Evolutionary conservation across 306 rosid genomes (phyloP), one percentile per base, ranked within the genome.

Genomic region (Lathyrus tuberosus): DNA sequence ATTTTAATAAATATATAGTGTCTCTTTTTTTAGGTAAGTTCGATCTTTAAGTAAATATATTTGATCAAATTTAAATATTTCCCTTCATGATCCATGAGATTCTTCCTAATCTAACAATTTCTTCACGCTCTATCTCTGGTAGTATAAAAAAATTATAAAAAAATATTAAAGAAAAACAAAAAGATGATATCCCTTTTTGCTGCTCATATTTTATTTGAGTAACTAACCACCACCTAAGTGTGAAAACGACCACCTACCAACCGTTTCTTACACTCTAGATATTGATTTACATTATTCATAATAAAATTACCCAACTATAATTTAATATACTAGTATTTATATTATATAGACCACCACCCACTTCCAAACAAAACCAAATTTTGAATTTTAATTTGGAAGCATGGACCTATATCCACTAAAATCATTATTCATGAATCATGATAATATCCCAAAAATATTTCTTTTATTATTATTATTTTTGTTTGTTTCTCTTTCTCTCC

Each of bases 171-270:
- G 15, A 73, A 74, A 63, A 69, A 31, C 38, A 73, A 67, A 64
- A 72, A 2, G 5, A 54, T 15, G 57, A 81, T 31, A 35, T 65
- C 82, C 72, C 18, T 80, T 75, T 69, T 76, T 77, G 69, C 77
- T 74, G 53, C 54, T 80, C 46, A 63, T 75, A 63, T 76, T 78
- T 67, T 81, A 77, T 88, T 79, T 56, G 79, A 69, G 77, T 84
- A 90, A 81, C 85, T 35, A 35, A 35, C 49, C 84, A 76, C 90
- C 86, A 82, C 82, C 88, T 78, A 72, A 71, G 79, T 78, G 26
- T 81, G 98, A 90, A 87, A 94, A 83, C 65, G 97, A 88, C 97
- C 37, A 30, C 74, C 42, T 82, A 96, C 97, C 97, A 88, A 86
- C 92, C 86, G 41, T 69, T 76, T 37, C 71, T 78, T 78, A 60